phyloP scores from a whole-genome alignment of 116 monocot species.

The Phalaenopsis hybrid region DNA sequence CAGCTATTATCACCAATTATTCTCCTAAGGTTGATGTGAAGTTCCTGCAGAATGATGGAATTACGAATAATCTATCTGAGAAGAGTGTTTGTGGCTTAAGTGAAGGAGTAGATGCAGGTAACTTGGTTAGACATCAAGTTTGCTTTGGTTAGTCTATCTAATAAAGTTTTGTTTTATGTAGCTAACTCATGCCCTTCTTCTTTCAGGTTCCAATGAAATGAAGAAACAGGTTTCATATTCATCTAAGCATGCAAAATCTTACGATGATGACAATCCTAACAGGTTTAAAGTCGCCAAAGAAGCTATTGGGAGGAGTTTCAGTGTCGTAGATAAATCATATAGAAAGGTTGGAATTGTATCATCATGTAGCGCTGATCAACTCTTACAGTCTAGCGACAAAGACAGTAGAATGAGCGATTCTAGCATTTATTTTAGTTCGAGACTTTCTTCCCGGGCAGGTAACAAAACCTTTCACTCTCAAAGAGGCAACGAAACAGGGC shows the following conservation, averaged over 20 bases:
- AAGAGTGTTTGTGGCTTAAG: conserved; percentile 9
- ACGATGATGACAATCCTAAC: conserved; percentile 15
- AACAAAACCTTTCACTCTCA: conserved; percentile 15
- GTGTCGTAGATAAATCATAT: not conserved
- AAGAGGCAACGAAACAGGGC: conserved; percentile 26
- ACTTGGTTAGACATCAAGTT: conserved; percentile 4
- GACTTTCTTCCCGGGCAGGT: not conserved
- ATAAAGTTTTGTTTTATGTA: not conserved
- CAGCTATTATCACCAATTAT: not conserved
- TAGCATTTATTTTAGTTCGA: conserved; percentile 4
- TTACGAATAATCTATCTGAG: conserved; percentile 12
- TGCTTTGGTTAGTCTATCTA: not conserved
- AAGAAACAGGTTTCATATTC: conserved; percentile 12
- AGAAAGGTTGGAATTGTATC: conserved; percentile 12
- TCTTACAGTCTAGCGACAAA: not conserved
- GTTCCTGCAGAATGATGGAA: conserved; percentile 2
- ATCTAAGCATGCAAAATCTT: conserved; percentile 12
- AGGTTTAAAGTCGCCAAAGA: conserved; percentile 13
- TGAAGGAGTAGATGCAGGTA: conserved; percentile 10
- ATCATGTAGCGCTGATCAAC: not conserved
- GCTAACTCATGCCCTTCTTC: conserved; percentile 5
- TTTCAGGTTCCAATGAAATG: conserved; percentile 25
- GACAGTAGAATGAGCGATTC: conserved; percentile 17
- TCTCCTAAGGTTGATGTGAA: conserved; percentile 14
- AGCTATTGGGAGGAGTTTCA: not conserved